Evolutionary conservation across 1,139 yeast genomes (phyloP), one percentile per base, ranked within the genome.

Genomic region (Blastobotrys illinoisensis): DNA sequence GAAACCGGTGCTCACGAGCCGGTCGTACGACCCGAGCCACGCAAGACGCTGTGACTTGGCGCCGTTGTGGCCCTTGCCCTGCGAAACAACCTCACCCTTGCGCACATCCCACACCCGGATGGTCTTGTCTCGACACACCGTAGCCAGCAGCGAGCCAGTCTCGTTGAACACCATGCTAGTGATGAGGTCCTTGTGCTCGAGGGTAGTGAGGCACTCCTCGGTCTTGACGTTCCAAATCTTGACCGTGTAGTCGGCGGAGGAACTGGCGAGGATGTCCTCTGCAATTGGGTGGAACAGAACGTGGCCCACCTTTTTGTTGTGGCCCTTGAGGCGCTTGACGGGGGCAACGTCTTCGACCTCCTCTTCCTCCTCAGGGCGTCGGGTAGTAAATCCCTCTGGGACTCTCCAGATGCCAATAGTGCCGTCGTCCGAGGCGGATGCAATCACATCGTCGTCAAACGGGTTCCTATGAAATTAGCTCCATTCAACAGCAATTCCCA

Each of bases 1-100:
- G 69, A 93, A 93, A 1, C 99, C 99, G n/a, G 99, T 91, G 40
- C 99, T 91, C 54, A 86, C 86, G 40, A 93, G 73, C 64, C 97
- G 80, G 65, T 91, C 88, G 50, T 87, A 76, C 64, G 88, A 82
- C 32, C 98, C 97, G 60, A 90, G 74, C 98, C 99, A 93, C 11
- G 81, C 82, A 44, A 88, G 86, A 69, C 98, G 82, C 26, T 91
- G 81, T 23, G 89, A 85, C 71, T 93, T 93, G 44, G 97, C 97
- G 57, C 98, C 98, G 5, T 86, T 76, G 67, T 93, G 99, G 14
- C 96, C 95, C 1, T 85, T 78, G 45, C 97, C 97, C 71, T 90
- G 97, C 47, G 86, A 80, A 48, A 91, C 70, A 44, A 90, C 68
- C 65, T 85, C 78, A 54, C 89, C 91, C 2, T 82, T 67, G 66